phyloP scores from a whole-genome alignment of 176 grass and related monocot species.

The Saccharum spontaneum region DNA sequence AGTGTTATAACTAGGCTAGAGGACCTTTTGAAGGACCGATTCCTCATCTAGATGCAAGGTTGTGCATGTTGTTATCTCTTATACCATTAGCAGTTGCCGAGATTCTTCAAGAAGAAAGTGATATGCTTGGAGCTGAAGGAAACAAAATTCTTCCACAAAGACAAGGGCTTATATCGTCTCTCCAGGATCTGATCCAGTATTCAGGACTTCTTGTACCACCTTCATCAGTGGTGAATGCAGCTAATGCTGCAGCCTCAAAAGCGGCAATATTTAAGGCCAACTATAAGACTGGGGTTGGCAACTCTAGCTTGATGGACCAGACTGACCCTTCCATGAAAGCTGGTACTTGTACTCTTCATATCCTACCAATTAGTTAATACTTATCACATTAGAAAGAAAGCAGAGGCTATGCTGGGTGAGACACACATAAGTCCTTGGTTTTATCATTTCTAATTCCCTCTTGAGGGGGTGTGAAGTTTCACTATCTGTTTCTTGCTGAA shows the following conservation, averaged over 20 bases:
- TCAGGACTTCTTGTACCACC: slow-evolving; percentile 83
- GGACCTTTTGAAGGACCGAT: slow-evolving; percentile 84
- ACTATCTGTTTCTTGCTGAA: background rate
- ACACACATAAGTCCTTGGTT: background rate
- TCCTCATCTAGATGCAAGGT: slow-evolving; percentile 81
- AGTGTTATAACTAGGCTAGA: slow-evolving; percentile 63
- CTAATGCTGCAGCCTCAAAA: slow-evolving; percentile 91
- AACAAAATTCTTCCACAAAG: slow-evolving; percentile 57
- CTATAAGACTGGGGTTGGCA: slow-evolving; percentile 40
- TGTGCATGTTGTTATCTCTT: slow-evolving; percentile 85
- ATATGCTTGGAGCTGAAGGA: slow-evolving; percentile 40
- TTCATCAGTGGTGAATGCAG: slow-evolving; percentile 69
- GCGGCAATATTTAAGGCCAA: slow-evolving; percentile 70
- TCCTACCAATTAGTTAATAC: slow-evolving; percentile 3
- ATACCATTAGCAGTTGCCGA: slow-evolving; percentile 71
- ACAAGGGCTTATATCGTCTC: slow-evolving; percentile 79
- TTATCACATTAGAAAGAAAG: background rate
- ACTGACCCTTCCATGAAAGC: slow-evolving; percentile 57
- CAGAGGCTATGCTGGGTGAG: background rate
- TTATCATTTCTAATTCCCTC: background rate
- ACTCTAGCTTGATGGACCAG: slow-evolving; percentile 45
- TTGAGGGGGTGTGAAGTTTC: background rate
- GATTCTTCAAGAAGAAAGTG: slow-evolving; percentile 78
- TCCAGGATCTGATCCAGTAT: slow-evolving; percentile 86
- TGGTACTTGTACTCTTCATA: slow-evolving; percentile 45